Base-by-base conservation (phyloP, 306 rosid species). In the Arachis hypogaea region DNA sequence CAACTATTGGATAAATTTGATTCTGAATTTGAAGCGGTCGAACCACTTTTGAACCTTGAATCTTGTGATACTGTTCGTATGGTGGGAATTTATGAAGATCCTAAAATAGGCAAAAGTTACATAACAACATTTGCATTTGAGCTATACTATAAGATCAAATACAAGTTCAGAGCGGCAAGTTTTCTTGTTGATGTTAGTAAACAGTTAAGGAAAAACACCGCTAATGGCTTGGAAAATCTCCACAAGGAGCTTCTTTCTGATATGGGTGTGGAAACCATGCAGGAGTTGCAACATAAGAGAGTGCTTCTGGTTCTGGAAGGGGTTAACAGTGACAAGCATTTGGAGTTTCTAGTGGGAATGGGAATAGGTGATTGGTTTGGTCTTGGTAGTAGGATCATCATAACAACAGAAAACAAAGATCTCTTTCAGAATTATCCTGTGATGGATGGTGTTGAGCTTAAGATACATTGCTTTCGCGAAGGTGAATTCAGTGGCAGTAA, bases 251-350 rank as follows among this genome's bases (percentile, higher is more conserved):
- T 71, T 11, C 11, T 71, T 8, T 55, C 28, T 10, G 38, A 33
- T 33, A 33, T 33, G 38, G 38, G 4, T 33, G 38, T 33, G 38
- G 4, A 33, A 33, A 33, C 60, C 4, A 36, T 16, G 3, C 18
- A 7, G 6, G 3, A 4, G 29, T 41, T 60, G 3, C 1, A 41
- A 7, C 4, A 36, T 16, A 38, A 1, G 12, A 73, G 50, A 50
- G 41, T 62, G 33, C 77, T 73, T 47, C 8, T 61, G 16, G 50
- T 73, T 16, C 38, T 73, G 12, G 77, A 73, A 60, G 69, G 62
- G 6, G 52, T 73, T 22, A 41, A 73, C 14, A 41, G 12, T 22
- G 0, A 0, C 2, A 5, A 50, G 5, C 61, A 73, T 0, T 50
- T 73, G 9, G 12, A 61, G 11, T 22, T 12, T 10, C 7, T 61